Evolutionary conservation across 2,329 filamentous ascomycete genomes (phyloP).

Genomic region (Aureobasidium sp.): DNA sequence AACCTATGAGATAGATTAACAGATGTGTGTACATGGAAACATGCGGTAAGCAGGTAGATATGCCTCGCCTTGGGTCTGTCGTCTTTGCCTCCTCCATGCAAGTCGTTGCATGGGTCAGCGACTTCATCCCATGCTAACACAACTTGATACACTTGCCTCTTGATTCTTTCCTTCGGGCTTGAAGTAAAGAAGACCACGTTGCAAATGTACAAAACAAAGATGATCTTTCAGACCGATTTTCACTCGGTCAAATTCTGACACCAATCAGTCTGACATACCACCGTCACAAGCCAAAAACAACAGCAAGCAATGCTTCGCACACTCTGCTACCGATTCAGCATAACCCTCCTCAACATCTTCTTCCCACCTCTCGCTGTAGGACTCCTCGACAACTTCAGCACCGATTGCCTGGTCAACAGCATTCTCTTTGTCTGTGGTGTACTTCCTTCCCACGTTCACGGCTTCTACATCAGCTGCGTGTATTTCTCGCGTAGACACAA

Average conservation of each 20-base stretch:
- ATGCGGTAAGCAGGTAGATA: not conserved
- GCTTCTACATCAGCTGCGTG: conserved; percentile 32
- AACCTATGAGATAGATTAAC: not conserved
- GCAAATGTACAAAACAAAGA: not conserved
- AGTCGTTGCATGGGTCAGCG: not conserved
- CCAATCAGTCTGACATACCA: no score
- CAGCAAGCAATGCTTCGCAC: not conserved
- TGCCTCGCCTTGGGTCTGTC: not conserved
- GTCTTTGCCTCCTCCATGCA: not conserved
- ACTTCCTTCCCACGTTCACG: conserved; percentile 33
- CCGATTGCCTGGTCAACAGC: conserved; percentile 31
- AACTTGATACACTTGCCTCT: not conserved
- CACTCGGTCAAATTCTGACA: not conserved
- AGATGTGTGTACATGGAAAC: not conserved
- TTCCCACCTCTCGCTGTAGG: conserved; percentile 32
- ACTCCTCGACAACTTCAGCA: conserved; percentile 29
- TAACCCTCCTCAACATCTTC: conserved; percentile 32
- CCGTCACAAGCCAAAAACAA: not conserved
- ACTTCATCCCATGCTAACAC: not conserved
- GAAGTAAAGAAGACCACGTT: not conserved
- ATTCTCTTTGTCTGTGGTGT: conserved; percentile 33
- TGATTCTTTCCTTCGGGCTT: not conserved
- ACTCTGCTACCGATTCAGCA: conserved; percentile 21
- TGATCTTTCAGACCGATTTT: not conserved
- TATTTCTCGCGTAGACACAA: conserved; percentile 25